Evolutionary conservation across 2,329 filamentous ascomycete species (phyloP).

Genomic region (Microdochium paspali): DNA sequence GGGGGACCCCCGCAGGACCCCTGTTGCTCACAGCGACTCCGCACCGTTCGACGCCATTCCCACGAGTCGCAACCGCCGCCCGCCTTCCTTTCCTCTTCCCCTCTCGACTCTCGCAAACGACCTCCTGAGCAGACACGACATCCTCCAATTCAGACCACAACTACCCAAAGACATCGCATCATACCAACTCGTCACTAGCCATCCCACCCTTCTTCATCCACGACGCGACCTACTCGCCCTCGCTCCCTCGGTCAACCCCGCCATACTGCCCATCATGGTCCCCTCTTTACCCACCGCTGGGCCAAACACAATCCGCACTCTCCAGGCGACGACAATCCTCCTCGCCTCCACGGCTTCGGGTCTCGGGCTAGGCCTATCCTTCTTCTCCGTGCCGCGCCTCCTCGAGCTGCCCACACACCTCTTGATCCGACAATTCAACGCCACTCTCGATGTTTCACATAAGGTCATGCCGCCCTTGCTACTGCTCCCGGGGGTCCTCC

Average conservation of each 20-base stretch:
- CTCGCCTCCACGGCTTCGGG: conserved; percentile 34
- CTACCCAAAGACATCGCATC: too few relatives aligned
- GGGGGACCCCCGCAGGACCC: too few relatives aligned
- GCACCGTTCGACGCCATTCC: too few relatives aligned
- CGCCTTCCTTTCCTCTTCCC: too few relatives aligned
- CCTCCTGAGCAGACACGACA: too few relatives aligned
- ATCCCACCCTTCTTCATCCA: background rate
- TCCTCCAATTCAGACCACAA: too few relatives aligned
- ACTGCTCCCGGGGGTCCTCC: conserved; percentile 28
- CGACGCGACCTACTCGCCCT: background rate
- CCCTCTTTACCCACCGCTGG: background rate
- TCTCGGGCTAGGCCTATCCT: conserved; percentile 26
- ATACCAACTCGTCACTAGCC: background rate
- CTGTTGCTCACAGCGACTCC: too few relatives aligned
- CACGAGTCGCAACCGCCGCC: too few relatives aligned
- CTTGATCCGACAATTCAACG: conserved; percentile 45
- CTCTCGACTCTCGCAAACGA: too few relatives aligned
- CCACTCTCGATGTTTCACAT: conserved; percentile 27
- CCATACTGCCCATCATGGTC: background rate
- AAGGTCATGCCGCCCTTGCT: conserved; percentile 27
- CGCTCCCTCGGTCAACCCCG: background rate
- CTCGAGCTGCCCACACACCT: conserved; percentile 45
- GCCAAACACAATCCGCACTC: conserved; percentile 25
- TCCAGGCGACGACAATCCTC: conserved; percentile 41
- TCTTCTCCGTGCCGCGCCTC: conserved; percentile 38